A percentile compares a stretch with the other conserved stretches of the same genome.
Evolutionary conservation across 2,329 filamentous ascomycete species (phyloP).

Genomic region (Arthrocladium fulminans): DNA sequence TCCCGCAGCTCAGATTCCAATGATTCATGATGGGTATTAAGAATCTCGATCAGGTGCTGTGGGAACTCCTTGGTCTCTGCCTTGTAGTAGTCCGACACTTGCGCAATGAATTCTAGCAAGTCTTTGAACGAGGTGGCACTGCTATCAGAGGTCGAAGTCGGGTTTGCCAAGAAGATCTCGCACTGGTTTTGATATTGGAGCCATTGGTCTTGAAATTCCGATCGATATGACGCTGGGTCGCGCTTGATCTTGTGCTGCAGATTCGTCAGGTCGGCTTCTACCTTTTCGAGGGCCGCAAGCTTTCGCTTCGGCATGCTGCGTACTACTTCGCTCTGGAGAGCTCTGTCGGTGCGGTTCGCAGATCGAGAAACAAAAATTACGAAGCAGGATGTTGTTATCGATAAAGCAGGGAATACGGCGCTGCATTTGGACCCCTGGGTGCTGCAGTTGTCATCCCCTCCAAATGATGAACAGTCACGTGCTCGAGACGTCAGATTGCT

Average conservation of each 20-base stretch:
- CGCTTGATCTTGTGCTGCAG: constrained; percentile 84
- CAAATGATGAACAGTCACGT: no score
- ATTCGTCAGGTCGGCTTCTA: constrained; percentile 83
- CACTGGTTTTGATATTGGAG: constrained; percentile 84
- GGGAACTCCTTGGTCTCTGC: constrained; percentile 69
- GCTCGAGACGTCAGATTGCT: no score
- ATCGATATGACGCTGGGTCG: constrained; percentile 80
- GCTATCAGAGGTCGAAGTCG: constrained; percentile 60
- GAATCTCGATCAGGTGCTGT: constrained; percentile 68
- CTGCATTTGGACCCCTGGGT: no score
- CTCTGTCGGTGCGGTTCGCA: no score
- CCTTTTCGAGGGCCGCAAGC: constrained; percentile 85
- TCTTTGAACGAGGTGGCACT: constrained; percentile 80
- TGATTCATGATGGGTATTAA: constrained; percentile 71
- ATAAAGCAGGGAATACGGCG: no score
- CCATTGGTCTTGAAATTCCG: constrained; percentile 82
- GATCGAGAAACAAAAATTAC: constrained; percentile 23
- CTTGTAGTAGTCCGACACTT: constrained; percentile 89
- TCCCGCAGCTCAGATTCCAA: constrained; percentile 80
- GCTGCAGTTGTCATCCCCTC: no score
- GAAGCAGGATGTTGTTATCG: constrained; percentile 32
- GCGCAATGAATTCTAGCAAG: constrained; percentile 84
- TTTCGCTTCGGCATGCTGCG: constrained; percentile 70
- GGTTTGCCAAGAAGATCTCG: constrained; percentile 82
- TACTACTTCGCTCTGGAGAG: no score